Evolutionary conservation across 192 early-diverging fungal genomes (phyloP).

Genomic region (Glomus cerebriforme): DNA sequence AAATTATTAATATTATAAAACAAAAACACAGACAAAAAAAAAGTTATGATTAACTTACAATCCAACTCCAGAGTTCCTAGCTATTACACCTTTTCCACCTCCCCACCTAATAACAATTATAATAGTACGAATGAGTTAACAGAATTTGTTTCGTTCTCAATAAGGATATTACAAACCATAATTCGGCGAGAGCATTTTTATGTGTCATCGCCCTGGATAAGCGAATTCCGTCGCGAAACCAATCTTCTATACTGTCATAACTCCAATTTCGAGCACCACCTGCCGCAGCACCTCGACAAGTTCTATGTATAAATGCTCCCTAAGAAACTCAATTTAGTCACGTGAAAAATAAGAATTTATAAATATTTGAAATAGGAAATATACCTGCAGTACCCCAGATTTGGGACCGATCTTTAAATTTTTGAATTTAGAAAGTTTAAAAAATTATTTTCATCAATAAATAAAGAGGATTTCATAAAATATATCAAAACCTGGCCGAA

Average conservation of each 20-base stretch:
- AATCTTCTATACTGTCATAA: conserved; percentile 23
- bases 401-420: conserved; percentile 12
- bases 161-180: conserved; percentile 22
- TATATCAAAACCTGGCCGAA: conserved; percentile 9
- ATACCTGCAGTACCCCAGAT: conserved; percentile 30
- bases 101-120: conserved; percentile 39
- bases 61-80: conserved; percentile 43
- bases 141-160: neutral
- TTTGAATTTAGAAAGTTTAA: neutral
- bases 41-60: conserved; percentile 8
- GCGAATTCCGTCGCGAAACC: conserved; percentile 45
- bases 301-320: conserved; percentile 27
- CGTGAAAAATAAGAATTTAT: neutral
- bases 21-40: neutral
- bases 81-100: conserved; percentile 50
- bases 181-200: conserved; percentile 46
- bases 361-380: neutral
- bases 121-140: neutral
- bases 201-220: conserved; percentile 47
- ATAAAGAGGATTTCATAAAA: neutral
- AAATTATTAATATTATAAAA: neutral
- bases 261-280: conserved; percentile 25
- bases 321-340: neutral
- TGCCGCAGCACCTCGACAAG: conserved; percentile 27
- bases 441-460: neutral